phyloP scores from a whole-genome alignment of 78 protist genomes.

The Paratrimastix pyriformis region DNA sequence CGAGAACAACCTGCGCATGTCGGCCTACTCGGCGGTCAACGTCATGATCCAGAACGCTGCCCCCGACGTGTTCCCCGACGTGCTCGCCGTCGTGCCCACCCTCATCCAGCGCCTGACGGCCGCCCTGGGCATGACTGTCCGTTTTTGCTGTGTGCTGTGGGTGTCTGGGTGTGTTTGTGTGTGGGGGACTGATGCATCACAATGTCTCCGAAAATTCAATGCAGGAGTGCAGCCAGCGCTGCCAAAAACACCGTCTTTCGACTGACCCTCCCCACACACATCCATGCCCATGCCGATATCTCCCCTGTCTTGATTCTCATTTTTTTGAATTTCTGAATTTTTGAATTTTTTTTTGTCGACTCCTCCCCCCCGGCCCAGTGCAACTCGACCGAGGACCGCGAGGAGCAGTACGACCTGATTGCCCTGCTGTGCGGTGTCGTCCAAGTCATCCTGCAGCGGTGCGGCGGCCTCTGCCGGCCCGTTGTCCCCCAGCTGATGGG shows the following conservation, averaged over 20 bases:
- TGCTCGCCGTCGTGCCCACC: not conserved
- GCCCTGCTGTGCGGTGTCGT: conserved; percentile 29
- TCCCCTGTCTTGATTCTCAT: not conserved
- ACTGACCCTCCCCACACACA: too few relatives aligned
- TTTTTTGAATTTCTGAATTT: not conserved
- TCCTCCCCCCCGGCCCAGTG: not conserved
- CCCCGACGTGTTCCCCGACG: conserved; percentile 9
- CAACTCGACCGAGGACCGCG: conserved; percentile 17
- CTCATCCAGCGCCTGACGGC: too few relatives aligned
- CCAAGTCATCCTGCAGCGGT: conserved; percentile 16
- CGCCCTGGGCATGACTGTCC: too few relatives aligned
- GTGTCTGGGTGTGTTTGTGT: too few relatives aligned
- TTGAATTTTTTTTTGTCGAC: not conserved
- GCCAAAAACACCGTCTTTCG: conserved; percentile 14
- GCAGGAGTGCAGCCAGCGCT: too few relatives aligned
- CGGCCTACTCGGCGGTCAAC: conserved; percentile 62
- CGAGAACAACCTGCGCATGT: conserved; percentile 38
- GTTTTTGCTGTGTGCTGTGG: too few relatives aligned
- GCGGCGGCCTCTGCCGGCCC: not conserved
- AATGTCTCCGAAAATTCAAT: too few relatives aligned
- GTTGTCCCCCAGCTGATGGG: conserved; percentile 43
- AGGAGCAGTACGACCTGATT: conserved; percentile 27
- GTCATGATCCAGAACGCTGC: conserved; percentile 32
- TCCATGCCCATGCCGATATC: too few relatives aligned
- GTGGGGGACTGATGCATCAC: too few relatives aligned